Conservation (phyloP, 768 basidiomycete species). For the Phlegmacium glaucopus region DNA sequence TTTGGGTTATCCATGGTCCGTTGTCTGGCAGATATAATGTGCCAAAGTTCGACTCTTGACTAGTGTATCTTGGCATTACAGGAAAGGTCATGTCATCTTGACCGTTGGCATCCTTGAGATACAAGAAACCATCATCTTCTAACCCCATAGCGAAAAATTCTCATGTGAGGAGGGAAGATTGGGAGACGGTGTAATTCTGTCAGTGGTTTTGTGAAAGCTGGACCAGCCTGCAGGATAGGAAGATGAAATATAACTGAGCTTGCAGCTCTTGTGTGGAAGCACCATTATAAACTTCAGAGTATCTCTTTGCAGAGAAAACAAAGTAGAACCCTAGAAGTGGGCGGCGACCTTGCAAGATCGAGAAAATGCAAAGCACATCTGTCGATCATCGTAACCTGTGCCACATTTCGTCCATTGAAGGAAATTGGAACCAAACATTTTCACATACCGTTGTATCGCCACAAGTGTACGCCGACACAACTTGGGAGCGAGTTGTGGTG, state of each 20-base stretch:
- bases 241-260: neutral
- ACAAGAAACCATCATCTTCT: neutral
- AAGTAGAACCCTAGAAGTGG: too few species aligned
- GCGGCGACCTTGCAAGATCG: neutral
- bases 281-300: neutral
- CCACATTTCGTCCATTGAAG: too few species aligned
- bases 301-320: neutral
- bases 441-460: slow-evolving; percentile 15
- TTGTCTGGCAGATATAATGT: too few species aligned
- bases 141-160: slow-evolving; percentile 11
- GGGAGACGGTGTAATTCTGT: slow-evolving; percentile 1
- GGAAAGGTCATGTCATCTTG: too few species aligned
- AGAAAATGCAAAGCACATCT: slow-evolving; percentile 4
- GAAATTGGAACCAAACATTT: neutral
- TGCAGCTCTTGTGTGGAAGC: neutral
- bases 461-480: neutral
- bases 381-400: neutral
- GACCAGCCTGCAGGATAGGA: neutral
- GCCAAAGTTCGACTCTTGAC: too few species aligned
- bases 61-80: too few species aligned
- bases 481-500: slow-evolving; percentile 1
- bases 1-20: too few species aligned
- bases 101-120: neutral
- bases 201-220: neutral
- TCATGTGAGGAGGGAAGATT: slow-evolving; percentile 11